Evolutionary conservation across 129 eudicot species (phyloP), one percentile per base, ranked within the genome.

Genomic region (Rutidosis leptorrhynchoides): DNA sequence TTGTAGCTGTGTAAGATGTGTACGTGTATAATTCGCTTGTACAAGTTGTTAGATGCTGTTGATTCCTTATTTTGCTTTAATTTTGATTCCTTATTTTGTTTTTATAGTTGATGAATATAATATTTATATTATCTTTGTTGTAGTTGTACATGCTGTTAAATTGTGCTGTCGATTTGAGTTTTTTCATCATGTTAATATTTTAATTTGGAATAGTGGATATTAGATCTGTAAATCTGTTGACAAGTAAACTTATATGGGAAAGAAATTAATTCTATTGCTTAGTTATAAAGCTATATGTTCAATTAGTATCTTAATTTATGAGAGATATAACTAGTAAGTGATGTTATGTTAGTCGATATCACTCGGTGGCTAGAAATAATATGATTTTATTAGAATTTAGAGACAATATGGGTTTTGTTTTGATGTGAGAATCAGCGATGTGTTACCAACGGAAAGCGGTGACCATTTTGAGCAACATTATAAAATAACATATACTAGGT

Each of bases 141-240:
- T 65, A 46, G 51, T 17, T 58, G 43, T 22, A 22, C 25, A 43
- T 58, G 11, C 16, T 42, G 22, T 30, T 16, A 15, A 21, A 20
- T 11, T 30, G 30, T 62, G 62, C 58, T 21, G 16, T 6, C 20
- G 58, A 58, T 74, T 58, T 25, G 25, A 73, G 33, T 64, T 64
- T 29, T 29, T 24, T 40, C 37, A 42, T 64, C 64, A 53, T 67
- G 52, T 22, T 49, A 5, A 30, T 1, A 5, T 14, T 46, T 3
- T 72, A 15, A 3, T 2, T 37, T 37, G 45, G 55, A 62, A 16
- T 29, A 23, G 35, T 20, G 51, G 22, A 15, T 48, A 45, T 21
- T 21, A 29, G 78, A 73, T 73, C 15, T 63, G 70, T 52, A 16
- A 68, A 65, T 74, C 14, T 64, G 71, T 54, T 53, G 20, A 23